Conservation (phyloP, 257 asterid species). For the Oldenlandia corymbosa region DNA sequence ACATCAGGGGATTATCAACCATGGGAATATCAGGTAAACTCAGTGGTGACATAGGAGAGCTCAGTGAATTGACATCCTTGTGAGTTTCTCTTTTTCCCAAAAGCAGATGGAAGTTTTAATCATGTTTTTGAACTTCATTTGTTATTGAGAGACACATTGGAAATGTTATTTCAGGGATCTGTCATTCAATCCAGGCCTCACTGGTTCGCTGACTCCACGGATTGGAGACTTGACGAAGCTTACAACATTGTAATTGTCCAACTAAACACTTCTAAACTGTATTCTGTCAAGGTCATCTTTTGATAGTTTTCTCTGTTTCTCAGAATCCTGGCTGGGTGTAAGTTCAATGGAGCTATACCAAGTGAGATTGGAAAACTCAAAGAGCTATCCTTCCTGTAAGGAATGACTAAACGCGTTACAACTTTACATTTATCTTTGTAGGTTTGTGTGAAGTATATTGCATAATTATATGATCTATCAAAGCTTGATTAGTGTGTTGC, state of each 20-base stretch:
- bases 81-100: conserved; percentile 33
- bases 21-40: conserved; percentile 75
- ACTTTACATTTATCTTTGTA: background rate
- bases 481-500: background rate
- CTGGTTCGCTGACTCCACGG: conserved; percentile 73
- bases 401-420: background rate
- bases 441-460: background rate
- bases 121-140: background rate
- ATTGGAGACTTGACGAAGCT: conserved; percentile 74
- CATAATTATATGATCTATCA: background rate
- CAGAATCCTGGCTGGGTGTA: conserved; percentile 95
- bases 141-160: background rate
- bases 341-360: conserved; percentile 75
- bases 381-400: conserved; percentile 84
- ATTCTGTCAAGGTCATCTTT: background rate
- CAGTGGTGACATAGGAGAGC: conserved; percentile 83
- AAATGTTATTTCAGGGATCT: conserved; percentile 56
- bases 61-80: conserved; percentile 67
- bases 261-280: background rate
- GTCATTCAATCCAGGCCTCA: conserved; percentile 81
- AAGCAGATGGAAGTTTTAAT: background rate
- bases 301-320: conserved; percentile 4
- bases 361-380: conserved; percentile 71
- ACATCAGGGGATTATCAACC: conserved; percentile 70
- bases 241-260: conserved; percentile 57